These are phyloP conservation scores for Boletus edulis DNA, from an alignment of 768 basidiomycete species.

Conservation along the genomic window DNA sequence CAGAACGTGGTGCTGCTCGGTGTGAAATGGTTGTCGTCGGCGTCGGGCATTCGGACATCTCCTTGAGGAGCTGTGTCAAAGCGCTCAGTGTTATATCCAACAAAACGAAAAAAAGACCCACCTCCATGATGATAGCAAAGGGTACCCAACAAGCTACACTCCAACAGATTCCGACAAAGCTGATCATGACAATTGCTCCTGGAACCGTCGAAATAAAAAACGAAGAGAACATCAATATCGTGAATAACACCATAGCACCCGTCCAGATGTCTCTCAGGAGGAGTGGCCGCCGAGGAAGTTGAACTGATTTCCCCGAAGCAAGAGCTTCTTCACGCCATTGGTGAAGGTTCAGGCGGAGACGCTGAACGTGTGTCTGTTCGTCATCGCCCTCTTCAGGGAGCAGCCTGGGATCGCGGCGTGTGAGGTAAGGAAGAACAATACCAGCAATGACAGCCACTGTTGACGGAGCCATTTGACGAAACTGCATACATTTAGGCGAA, in stretches of 20 bases:
- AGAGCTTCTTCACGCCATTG: conserved; percentile 87
- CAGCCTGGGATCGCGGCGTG: conserved; percentile 77
- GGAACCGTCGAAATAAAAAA: conserved; percentile 79
- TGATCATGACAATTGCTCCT: conserved; percentile 79
- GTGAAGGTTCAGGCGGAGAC: conserved; percentile 67
- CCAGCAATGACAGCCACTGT: conserved; percentile 86
- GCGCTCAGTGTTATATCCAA: neutral
- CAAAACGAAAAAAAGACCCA: conserved; percentile 45
- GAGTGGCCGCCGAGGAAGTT: conserved; percentile 85
- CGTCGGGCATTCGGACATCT: conserved; percentile 48
- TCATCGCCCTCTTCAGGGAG: conserved; percentile 66
- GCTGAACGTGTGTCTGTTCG: conserved; percentile 70
- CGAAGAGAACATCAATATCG: conserved; percentile 74
- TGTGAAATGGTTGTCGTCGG: conserved; percentile 11
- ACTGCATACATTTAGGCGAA: neutral
- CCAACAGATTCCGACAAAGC: conserved; percentile 91
- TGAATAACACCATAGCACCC: conserved; percentile 80
- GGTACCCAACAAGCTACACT: conserved; percentile 98
- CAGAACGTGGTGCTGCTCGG: conserved; percentile 32
- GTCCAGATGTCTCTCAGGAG: conserved; percentile 94
- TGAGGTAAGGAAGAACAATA: conserved; percentile 74
- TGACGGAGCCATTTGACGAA: neutral
- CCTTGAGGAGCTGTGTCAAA: conserved; percentile 63
- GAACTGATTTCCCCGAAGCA: conserved; percentile 67
- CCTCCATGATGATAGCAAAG: conserved; percentile 98